Evolutionary conservation across 208 protist genomes (phyloP), one percentile per base, ranked within the genome.

Genomic region (Acanthamoeba rhysodes): DNA sequence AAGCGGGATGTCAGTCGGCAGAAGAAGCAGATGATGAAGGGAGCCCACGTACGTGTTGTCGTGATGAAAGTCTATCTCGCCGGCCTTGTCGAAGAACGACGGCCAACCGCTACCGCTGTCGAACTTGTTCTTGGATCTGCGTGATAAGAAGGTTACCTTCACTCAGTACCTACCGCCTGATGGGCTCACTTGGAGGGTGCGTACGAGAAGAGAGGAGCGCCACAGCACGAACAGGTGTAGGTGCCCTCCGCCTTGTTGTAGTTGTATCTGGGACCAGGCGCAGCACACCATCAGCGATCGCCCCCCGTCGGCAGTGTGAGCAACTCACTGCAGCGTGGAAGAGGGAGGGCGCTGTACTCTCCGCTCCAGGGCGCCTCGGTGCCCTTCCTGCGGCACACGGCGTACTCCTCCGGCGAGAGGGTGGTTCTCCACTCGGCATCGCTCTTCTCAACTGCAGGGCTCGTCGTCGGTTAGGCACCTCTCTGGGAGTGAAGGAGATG

Each of bases 41-140:
- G 24, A 53, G 34, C 16, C 6, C 27, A 82, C 74, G 74, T 27
- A 55, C 74, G 53, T n/a, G 53, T 48, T 29, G 87, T 93, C 87
- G 18, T 76, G 22, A 16, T 76, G 55, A 16, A 62, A 50, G 34
- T 76, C 45, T 6, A 93, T 76, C 7, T 93, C 45, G 87, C 87
- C 87, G 62, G 62, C 59, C 66, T 93, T 76, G 37, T 70, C 87
- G 62, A 45, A 93, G 87, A 93, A 93, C 9, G 87, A 93, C 2
- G 87, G 87, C 87, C 87, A 93, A 70, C 87, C 87, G 41, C 41
- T 93, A 12, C 87, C 87, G 24, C 41, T 62, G 34, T 93, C 87
- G 45, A 93, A 93, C 64, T 93, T 93, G 14, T 29, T 76, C 4
- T 66, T 27, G 22, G 82, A 90, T 4, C 82, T 90, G 82, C 4